Evolutionary conservation across 2,329 filamentous ascomycete genomes (phyloP).

Genomic region (Aspergillus niger): DNA sequence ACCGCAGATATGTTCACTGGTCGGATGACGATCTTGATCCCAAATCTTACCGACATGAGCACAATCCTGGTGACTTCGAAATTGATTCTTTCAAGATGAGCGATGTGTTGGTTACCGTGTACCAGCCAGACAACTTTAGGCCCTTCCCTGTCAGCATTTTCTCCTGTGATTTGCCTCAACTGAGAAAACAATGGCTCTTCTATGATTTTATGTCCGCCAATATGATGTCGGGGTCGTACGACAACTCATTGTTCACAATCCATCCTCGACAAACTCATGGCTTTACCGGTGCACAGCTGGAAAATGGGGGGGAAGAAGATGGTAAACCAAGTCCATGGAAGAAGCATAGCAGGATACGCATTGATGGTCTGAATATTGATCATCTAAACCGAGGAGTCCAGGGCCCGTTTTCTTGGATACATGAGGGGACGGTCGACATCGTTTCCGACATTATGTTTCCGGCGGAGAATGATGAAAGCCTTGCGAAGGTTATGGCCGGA

Average conservation of each 20-base stretch:
- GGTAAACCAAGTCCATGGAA: conserved; percentile 80
- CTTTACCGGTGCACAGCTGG: conserved; percentile 65
- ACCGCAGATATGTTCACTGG: conserved; percentile 81
- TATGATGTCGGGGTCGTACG: conserved; percentile 93
- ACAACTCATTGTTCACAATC: conserved; percentile 95
- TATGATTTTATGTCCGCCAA: conserved; percentile 96
- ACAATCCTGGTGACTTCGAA: conserved; percentile 91
- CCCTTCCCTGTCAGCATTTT: conserved; percentile 95
- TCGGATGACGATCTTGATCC: conserved; percentile 72
- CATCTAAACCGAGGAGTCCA: conserved; percentile 92
- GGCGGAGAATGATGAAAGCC: conserved; percentile 79
- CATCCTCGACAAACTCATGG: conserved; percentile 90
- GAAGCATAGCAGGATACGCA: conserved; percentile 88
- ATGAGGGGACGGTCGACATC: conserved; percentile 95
- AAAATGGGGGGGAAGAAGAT: conserved; percentile 59
- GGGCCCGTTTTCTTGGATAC: conserved; percentile 96
- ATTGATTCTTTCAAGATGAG: conserved; percentile 96
- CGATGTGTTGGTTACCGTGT: conserved; percentile 85
- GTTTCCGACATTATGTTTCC: conserved; percentile 95
- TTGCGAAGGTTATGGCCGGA: conserved; percentile 93
- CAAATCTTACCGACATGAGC: conserved; percentile 81
- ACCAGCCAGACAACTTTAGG: conserved; percentile 88
- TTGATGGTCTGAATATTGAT: conserved; percentile 92
- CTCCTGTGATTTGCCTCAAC: conserved; percentile 87
- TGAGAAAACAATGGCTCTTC: conserved; percentile 95